Percentiles rank a stretch among this genome's conserved stretches.
Conservation (phyloP, 1,284 basidiomycete species). For the Boletus sp. region DNA sequence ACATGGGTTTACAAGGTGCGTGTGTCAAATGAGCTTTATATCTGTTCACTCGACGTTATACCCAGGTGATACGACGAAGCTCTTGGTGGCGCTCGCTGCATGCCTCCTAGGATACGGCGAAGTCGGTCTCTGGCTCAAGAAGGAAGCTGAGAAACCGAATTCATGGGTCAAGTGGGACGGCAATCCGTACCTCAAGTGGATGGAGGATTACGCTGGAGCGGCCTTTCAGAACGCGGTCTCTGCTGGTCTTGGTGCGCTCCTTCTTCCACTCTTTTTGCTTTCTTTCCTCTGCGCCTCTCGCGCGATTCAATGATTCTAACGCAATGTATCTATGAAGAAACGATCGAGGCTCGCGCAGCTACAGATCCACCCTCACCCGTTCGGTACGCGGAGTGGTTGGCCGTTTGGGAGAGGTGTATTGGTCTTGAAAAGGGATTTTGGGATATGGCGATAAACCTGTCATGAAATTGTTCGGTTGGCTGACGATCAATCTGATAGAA, state of each 20-base stretch:
- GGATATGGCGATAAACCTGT: constrained; percentile 72
- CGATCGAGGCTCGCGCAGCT: constrained; percentile 59
- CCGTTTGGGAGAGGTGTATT: constrained; percentile 79
- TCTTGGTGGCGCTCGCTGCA: constrained; percentile 80
- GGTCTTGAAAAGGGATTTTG: constrained; percentile 85
- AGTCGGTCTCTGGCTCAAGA: constrained; percentile 80
- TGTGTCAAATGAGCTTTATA: neutral
- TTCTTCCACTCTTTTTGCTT: neutral
- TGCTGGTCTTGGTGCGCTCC: constrained; percentile 62
- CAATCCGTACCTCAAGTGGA: constrained; percentile 81
- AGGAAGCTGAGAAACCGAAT: constrained; percentile 47
- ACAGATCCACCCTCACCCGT: constrained; percentile 63
- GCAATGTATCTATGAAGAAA: constrained; percentile 40
- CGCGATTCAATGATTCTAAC: neutral
- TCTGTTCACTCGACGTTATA: neutral
- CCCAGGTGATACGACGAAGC: constrained; percentile 67
- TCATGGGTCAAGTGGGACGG: constrained; percentile 59
- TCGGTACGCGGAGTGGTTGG: constrained; percentile 65
- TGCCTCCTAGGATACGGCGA: constrained; percentile 96
- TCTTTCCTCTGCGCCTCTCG: neutral
- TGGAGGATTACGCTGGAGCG: constrained; percentile 76
- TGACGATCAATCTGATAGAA: neutral
- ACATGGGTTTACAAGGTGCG: constrained; percentile 69
- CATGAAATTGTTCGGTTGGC: constrained; percentile 20
- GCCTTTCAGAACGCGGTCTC: constrained; percentile 72